These are phyloP conservation scores for Antrodiella citrinella DNA, from an alignment of 768 basidiomycete genomes.

Conservation along the genomic window DNA sequence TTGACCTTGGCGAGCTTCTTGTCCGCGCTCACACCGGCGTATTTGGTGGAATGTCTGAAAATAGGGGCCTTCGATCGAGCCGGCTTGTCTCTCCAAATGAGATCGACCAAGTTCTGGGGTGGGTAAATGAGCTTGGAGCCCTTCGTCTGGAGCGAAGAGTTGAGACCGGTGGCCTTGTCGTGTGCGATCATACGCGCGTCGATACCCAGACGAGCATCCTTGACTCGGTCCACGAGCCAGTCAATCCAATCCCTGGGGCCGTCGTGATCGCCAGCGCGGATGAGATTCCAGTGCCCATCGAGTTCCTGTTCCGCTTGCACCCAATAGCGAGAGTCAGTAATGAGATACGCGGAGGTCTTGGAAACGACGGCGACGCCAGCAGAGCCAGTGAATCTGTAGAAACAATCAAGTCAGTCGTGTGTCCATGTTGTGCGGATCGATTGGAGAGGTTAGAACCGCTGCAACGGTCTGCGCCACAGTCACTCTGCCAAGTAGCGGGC, in stretches of 20 bases:
- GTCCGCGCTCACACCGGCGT: conserved; percentile 56
- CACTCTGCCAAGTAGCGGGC: too few species aligned
- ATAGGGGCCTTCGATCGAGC: conserved; percentile 54
- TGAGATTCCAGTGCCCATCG: conserved; percentile 66
- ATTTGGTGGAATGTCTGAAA: conserved; percentile 64
- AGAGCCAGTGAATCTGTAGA: conserved; percentile 49
- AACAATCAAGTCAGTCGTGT: too few species aligned
- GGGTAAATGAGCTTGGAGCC: conserved; percentile 71
- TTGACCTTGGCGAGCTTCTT: conserved; percentile 68
- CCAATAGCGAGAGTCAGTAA: conserved; percentile 83
- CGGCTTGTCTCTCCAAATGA: conserved; percentile 76
- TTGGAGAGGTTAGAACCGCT: neutral
- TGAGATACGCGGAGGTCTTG: conserved; percentile 56
- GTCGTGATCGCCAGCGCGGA: conserved; percentile 44
- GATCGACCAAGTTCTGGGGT: conserved; percentile 76
- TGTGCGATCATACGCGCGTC: conserved; percentile 81
- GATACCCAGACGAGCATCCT: conserved; percentile 52
- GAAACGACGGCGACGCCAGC: conserved; percentile 70
- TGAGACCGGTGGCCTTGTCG: conserved; percentile 56
- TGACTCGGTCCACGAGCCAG: conserved; percentile 40
- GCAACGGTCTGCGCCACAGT: neutral
- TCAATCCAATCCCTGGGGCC: conserved; percentile 71
- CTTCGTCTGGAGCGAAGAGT: conserved; percentile 41
- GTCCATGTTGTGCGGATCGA: too few species aligned
- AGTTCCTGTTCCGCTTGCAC: conserved; percentile 63